phyloP scores from a whole-genome alignment of 768 basidiomycete species.

The Leccinum variicolor region DNA sequence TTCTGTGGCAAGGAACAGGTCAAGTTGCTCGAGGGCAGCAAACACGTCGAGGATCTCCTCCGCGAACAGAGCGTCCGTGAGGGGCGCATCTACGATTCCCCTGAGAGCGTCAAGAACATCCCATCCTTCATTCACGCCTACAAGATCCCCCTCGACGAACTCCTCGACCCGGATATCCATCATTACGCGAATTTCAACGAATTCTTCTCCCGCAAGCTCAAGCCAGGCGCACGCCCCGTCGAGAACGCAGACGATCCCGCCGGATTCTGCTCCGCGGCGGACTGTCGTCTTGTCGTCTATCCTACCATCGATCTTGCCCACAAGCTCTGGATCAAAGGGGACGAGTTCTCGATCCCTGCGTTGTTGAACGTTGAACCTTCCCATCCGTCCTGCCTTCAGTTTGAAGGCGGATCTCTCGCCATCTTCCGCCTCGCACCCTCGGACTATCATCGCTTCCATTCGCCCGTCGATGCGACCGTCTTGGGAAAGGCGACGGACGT shows the following conservation, averaged over 20 bases:
- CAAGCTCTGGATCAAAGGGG: constrained; percentile 77
- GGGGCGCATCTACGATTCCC: constrained; percentile 54
- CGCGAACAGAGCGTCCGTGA: constrained; percentile 53
- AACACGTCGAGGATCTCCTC: constrained; percentile 47
- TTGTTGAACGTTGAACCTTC: constrained; percentile 48
- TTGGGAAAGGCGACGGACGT: constrained; percentile 40
- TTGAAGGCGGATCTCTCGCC: constrained; percentile 50
- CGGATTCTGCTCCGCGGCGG: constrained; percentile 64
- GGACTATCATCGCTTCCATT: constrained; percentile 82
- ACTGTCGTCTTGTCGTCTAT: constrained; percentile 73
- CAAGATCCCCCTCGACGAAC: constrained; percentile 52
- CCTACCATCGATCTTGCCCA: constrained; percentile 53
- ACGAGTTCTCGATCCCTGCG: constrained; percentile 60
- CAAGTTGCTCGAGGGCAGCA: constrained; percentile 44
- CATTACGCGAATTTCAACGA: constrained; percentile 73
- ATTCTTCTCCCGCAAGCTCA: constrained; percentile 67
- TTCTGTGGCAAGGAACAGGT: constrained; percentile 57
- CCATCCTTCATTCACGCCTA: constrained; percentile 57
- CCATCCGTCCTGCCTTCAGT: constrained; percentile 39
- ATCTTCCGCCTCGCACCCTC: constrained; percentile 76
- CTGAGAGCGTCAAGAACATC: constrained; percentile 49
- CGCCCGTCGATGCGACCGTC: constrained; percentile 57
- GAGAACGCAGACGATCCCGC: constrained; percentile 48
- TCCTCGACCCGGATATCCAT: constrained; percentile 56
- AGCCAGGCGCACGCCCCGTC: constrained; percentile 57